Base-by-base conservation (phyloP, 371 early-diverging fungal species). In the Mucor plumbeus region DNA sequence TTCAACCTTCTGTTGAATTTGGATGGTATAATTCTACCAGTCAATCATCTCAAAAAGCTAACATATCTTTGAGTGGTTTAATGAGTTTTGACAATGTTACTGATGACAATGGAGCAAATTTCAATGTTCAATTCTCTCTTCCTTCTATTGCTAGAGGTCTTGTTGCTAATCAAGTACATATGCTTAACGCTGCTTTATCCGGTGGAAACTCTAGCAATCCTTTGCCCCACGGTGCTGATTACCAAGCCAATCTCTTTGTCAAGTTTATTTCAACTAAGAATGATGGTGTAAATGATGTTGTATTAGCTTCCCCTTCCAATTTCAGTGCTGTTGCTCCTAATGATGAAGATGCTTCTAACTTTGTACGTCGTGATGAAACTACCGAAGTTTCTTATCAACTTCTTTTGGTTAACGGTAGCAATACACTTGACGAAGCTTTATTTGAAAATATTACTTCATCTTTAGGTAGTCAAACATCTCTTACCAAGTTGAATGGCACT, bases 151-250 rank as follows among this genome's bases (percentile, higher is more conserved):
- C 59, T 1, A 59, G 59, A 41, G 64, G 41, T 2, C 21, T 21
- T n/a, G 7, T 41, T 36, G 41, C 40, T n/a, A 48, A n/a, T 34
- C 34, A 59, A 8, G 59, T 48, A n/a, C n/a, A n/a, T 5, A 43
- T 66, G 44, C 55, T 61, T 19, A 15, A 50, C 5, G 43, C 34
- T 4, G 41, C 35, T 8, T 54, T 59, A 4, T 41, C 60, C 5
- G 55, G 48, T 54, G 61, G 54, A 8, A 66, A 61, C 8, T 21
- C 48, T 6, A 54, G 19, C 4, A 31, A 55, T 41, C 67, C 67
- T 60, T 44, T 66, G 21, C 55, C 67, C 34, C 47, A 66, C 34
- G 67, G 67, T 41, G 13, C 67, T 41, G 60, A 59, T 33, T 50
- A 19, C 10, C 14, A 39, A 31, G 67, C 54, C 39, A 60, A 19